These are phyloP conservation scores for Rhodotorula sphaerocarpa DNA, from an alignment of 768 basidiomycete species.

Conservation along the genomic window DNA sequence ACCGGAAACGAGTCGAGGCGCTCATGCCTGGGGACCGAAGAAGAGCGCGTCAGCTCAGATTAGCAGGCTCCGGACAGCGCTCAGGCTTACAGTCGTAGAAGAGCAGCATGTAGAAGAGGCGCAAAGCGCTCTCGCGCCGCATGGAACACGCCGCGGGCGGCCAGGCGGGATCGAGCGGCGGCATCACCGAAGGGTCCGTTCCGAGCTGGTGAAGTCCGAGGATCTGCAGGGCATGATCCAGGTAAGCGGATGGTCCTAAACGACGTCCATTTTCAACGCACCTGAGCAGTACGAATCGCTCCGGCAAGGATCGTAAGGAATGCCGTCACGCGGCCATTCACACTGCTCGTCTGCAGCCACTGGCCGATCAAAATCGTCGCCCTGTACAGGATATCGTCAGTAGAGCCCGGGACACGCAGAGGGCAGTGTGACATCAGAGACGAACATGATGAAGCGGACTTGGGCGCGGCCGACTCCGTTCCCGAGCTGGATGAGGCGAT, in stretches of 20 bases:
- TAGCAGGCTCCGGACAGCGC: background rate
- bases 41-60: background rate
- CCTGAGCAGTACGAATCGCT: constrained; percentile 12
- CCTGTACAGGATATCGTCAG: background rate
- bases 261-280: background rate
- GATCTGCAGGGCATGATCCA: background rate
- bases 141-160: constrained; percentile 14
- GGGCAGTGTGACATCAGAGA: background rate
- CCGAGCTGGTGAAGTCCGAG: constrained; percentile 29
- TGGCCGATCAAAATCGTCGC: constrained; percentile 2
- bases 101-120: constrained; percentile 12
- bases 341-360: constrained; percentile 16
- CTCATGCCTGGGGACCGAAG: background rate
- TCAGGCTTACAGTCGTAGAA: constrained; percentile 12
- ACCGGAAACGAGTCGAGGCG: constrained; percentile 15
- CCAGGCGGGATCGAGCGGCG: constrained; percentile 25
- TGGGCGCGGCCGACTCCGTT: constrained; percentile 7
- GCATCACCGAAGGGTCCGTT: constrained; percentile 21
- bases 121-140: constrained; percentile 11
- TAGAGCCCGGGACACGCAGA: background rate
- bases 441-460: constrained; percentile 22
- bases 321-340: constrained; percentile 10
- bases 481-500: constrained; percentile 19
- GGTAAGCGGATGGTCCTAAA: background rate
- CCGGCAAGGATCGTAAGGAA: constrained; percentile 15